phyloP scores from a whole-genome alignment of 495 filamentous ascomycete species.

The Articulospora tetracladia region DNA sequence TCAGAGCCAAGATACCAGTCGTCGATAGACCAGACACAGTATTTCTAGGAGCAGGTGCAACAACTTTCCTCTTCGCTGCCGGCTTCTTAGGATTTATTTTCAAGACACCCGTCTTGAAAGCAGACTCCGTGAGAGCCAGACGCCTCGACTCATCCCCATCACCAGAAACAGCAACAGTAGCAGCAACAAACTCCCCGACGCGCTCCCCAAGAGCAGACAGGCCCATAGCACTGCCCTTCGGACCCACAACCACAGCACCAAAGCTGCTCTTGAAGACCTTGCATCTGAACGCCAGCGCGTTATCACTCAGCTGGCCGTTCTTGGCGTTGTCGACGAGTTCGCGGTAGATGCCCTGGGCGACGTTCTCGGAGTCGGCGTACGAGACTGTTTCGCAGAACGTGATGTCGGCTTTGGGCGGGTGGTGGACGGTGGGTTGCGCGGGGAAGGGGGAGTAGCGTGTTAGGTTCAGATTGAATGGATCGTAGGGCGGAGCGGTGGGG shows the following conservation, averaged over 20 bases:
- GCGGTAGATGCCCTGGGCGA: not conserved
- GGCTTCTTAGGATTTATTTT: not conserved
- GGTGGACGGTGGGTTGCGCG: not conserved
- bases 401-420: not conserved
- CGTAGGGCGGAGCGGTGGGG: not conserved
- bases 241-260: not conserved
- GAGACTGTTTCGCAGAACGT: not conserved
- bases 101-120: not conserved
- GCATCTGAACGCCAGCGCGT: not conserved
- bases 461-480: not conserved
- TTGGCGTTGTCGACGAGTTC: not conserved
- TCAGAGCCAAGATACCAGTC: too few species aligned
- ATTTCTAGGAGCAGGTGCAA: not conserved
- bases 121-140: not conserved
- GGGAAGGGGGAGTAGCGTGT: not conserved
- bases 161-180: too few species aligned
- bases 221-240: not conserved
- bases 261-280: not conserved
- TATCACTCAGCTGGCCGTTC: not conserved
- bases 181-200: not conserved
- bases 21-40: not conserved
- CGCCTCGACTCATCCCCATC: too few species aligned
- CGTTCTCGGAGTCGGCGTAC: not conserved
- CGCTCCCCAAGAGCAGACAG: not conserved
- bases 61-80: not conserved